A percentile compares a stretch with the other conserved stretches of the same genome.
These are phyloP conservation scores for Aspergillus fischeri DNA, from an alignment of 2,329 filamentous ascomycete genomes.

Conservation along the genomic window DNA sequence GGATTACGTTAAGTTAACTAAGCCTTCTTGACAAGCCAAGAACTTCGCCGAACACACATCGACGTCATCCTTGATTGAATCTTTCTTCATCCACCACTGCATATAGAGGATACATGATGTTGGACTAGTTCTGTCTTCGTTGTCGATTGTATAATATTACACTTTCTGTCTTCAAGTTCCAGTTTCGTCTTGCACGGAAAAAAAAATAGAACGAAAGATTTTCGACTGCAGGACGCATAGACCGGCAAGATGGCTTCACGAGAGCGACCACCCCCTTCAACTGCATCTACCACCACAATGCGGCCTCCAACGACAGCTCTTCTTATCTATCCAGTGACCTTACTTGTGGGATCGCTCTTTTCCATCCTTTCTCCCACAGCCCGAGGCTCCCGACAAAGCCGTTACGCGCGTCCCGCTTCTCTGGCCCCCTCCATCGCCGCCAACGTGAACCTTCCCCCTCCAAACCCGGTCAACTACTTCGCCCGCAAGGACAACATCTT, in stretches of 20 bases:
- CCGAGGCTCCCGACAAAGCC: slow-evolving; percentile 38
- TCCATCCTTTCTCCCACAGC: slow-evolving; percentile 70
- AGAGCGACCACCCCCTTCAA: background rate
- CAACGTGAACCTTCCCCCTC: slow-evolving; percentile 23
- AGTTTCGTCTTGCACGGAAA: background rate
- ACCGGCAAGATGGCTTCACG: background rate
- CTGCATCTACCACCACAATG: background rate
- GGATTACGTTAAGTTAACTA: too few species aligned
- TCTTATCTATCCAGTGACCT: slow-evolving; percentile 68
- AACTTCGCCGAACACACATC: too few species aligned
- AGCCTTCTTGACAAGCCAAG: too few species aligned
- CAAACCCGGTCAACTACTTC: slow-evolving; percentile 63
- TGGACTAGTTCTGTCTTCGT: background rate
- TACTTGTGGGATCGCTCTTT: slow-evolving; percentile 79
- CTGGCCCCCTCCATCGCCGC: slow-evolving; percentile 33
- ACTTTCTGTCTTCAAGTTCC: background rate
- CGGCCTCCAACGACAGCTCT: slow-evolving; percentile 46
- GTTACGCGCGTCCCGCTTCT: slow-evolving; percentile 57
- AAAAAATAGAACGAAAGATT: background rate
- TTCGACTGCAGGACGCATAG: background rate
- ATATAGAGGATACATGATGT: too few species aligned
- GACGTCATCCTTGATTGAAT: too few species aligned
- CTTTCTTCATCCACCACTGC: too few species aligned
- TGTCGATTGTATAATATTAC: background rate
- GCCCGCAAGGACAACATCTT: slow-evolving; percentile 89